Evolutionary conservation across 2,329 filamentous ascomycete genomes (phyloP), one percentile per base, ranked within the genome.

Genomic region (Microsporum canis): DNA sequence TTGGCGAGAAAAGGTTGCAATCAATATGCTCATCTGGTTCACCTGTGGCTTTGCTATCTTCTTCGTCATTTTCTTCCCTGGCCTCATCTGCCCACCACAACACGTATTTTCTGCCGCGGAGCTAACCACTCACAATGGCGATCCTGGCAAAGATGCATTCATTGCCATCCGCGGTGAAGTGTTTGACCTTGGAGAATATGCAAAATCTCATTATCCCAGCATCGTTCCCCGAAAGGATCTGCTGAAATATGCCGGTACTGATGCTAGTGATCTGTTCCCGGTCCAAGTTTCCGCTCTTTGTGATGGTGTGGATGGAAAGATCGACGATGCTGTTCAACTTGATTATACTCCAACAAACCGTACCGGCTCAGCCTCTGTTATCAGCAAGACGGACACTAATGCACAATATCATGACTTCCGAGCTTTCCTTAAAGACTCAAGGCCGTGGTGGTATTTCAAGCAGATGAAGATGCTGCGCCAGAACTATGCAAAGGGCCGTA

Each of bases 21-120:
- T 99, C 81, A 99, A 99, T 78, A 80, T 99, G 73, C 82, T 97
- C 70, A 99, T 99, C 71, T 99, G 95, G 94, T 78, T 92, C 61
- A 84, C 82, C 71, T 97, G 92, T 76, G 78, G 77, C 14, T 75
- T 88, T 57, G 85, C 89, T 33, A 82, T 88, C 61, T 99, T 99
- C 79, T 88, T 99, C 79, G 90, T 97, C 69, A 82, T 97, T 63
- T 81, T 86, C 60, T 95, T 99, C 71, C 95, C 95, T 0, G 77
- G 81, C 66, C 76, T 97, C 65, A 90, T 99, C 69, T 99, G 94
- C 74, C 94, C 94, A 0, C 92, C 80, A 23, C 94, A 99, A 72
- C 77, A 95, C 69, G 90, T 99, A 58, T 97, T 82, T 75, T 94
- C 89, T 57, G 79, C 86, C 1, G 76, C 82, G 3, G 94, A 99